A percentile compares a stretch with the other conserved stretches of the same genome.
Evolutionary conservation across 1,284 basidiomycete species (phyloP).

Genomic region (Naganishia cerealis): DNA sequence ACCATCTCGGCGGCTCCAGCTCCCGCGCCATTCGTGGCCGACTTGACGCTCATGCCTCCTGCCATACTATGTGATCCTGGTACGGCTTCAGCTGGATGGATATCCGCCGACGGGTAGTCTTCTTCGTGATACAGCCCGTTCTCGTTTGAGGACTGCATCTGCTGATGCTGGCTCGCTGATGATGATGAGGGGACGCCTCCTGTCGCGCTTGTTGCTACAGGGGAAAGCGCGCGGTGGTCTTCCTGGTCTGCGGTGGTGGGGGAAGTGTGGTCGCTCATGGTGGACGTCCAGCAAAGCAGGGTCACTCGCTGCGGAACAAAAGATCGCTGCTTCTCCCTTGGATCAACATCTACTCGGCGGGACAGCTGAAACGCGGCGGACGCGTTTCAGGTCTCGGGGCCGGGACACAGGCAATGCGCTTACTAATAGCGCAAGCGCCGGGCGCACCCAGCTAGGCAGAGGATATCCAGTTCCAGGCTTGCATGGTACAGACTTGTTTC

Average conservation of each 20-base stretch:
- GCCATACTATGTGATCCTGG: constrained; percentile 12
- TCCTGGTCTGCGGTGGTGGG: constrained; percentile 8
- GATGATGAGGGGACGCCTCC: constrained; percentile 14
- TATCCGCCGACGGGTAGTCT: background rate
- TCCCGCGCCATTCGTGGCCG: constrained; percentile 6
- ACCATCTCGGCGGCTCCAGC: constrained; percentile 34
- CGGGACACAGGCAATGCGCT: background rate
- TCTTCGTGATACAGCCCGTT: constrained; percentile 11
- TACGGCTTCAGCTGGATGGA: background rate
- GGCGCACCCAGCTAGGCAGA: background rate
- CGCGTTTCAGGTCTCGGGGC: constrained; percentile 1
- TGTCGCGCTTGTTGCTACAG: background rate
- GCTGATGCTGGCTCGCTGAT: constrained; percentile 17
- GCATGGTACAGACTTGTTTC: too few species aligned
- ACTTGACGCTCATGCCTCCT: constrained; percentile 17
- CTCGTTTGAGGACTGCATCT: background rate
- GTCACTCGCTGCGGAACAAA: too few species aligned
- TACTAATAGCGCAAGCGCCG: too few species aligned
- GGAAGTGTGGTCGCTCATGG: constrained; percentile 17
- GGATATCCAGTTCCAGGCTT: background rate
- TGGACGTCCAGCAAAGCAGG: background rate
- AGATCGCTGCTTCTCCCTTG: background rate
- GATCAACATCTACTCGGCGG: constrained; percentile 2
- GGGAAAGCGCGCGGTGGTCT: constrained; percentile 6
- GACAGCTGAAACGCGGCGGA: constrained; percentile 15